These are phyloP conservation scores for Rosa rugosa DNA, from an alignment of 306 rosid species.

Conservation along the genomic window DNA sequence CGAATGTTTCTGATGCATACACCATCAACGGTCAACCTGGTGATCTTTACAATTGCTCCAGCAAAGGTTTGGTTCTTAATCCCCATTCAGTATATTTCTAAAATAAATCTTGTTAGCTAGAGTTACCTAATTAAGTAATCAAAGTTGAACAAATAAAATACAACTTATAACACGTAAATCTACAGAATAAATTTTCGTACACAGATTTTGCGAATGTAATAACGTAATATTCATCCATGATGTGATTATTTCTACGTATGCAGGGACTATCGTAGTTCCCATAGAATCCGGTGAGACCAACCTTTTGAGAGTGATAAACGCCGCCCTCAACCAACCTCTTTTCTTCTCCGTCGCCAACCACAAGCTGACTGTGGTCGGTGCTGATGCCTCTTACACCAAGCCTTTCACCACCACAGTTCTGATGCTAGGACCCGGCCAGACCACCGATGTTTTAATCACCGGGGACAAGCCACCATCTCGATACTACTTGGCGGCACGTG, in stretches of 20 bases:
- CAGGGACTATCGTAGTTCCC: conserved; percentile 54
- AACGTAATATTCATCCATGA: too few species aligned
- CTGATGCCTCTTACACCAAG: conserved; percentile 11
- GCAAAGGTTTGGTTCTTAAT: conserved; percentile 8
- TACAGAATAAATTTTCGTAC: too few species aligned
- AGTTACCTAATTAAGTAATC: neutral
- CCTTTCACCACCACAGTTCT: conserved; percentile 11
- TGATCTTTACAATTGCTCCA: conserved; percentile 26
- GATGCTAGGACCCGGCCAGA: conserved; percentile 9
- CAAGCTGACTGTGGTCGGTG: neutral
- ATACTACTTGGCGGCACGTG: conserved; percentile 29
- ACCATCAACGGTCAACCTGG: conserved; percentile 39
- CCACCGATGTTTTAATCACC: conserved; percentile 9
- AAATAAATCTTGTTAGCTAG: neutral
- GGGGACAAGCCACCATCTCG: conserved; percentile 20
- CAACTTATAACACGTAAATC: too few species aligned
- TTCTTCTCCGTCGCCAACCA: conserved; percentile 12
- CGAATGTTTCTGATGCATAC: conserved; percentile 13
- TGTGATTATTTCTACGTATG: too few species aligned
- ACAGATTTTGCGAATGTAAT: too few species aligned
- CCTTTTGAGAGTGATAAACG: conserved; percentile 64
- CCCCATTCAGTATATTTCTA: neutral
- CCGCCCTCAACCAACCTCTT: conserved; percentile 56
- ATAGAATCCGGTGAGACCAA: conserved; percentile 68
- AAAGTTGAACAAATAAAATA: too few species aligned